Base-by-base conservation (phyloP, 2,329 filamentous ascomycete species). In the Ustulina deusta region DNA sequence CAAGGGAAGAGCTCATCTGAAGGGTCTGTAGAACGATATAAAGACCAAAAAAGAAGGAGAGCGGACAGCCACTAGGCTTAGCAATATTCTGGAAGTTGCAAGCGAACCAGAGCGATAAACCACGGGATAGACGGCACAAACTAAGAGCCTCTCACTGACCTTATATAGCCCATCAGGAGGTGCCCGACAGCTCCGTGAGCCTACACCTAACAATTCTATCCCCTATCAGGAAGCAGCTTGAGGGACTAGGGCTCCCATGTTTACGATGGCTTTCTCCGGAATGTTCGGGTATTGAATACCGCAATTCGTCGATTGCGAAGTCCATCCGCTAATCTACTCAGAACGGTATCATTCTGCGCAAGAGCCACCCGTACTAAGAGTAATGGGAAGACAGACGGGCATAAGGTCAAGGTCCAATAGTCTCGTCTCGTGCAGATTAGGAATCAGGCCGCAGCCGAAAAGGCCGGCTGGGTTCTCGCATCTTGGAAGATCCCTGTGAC, bases 1-100 rank as follows among this genome's bases (percentile, higher is more conserved):
- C 17, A 10, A 63, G 36, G 5, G 38, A 27, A 29, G 40, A 63
- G 55, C 56, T 65, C 69, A 71, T 71, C 42, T n/a, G 10, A 29
- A 40, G 36, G 34, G n/a, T 13, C 15, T 32, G 22, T n/a, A 20
- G 22, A 52, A 6, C 17, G 34, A 27, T 46, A 15, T 32, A 44
- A 51, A 15, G 13, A 17, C 27, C 6, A 27, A 40, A 42, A 20
- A 22, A 32, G 20, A 40, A 42, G 17, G 22, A 32, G 57, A 57
- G 57, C 15, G 2, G n/a, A 9, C n/a, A 58, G 57, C 44, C 36
- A 54, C 38, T 38, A 52, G 15, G 40, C 60, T 32, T 36, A 42
- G 40, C n/a, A 22, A 13, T 20, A n/a, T 20, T 48, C 38, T 36
- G 10, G 25, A 17, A 34, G 15, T 10, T 34, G 40, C 20, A 42